Evolutionary conservation across 192 early-diverging fungal genomes (phyloP).

Genomic region (Coemansia biformis): DNA sequence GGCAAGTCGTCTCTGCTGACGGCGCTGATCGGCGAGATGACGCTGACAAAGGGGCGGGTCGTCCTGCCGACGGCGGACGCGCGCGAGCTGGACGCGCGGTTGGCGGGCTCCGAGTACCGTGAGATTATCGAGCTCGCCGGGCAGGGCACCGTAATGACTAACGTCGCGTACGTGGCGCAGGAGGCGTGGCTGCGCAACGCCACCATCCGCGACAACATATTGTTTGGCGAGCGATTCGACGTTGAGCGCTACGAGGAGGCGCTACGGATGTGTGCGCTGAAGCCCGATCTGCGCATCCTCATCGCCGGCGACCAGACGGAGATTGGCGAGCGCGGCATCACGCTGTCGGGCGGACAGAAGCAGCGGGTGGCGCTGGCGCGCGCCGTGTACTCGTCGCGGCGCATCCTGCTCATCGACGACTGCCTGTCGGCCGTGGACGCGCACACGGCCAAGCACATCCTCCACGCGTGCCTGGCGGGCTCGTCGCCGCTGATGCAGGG

Average conservation of each 20-base stretch:
- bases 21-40: conserved; percentile 81
- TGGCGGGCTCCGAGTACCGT: conserved; percentile 6
- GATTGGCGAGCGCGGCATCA: conserved; percentile 87
- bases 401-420: conserved; percentile 76
- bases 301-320: conserved; percentile 85
- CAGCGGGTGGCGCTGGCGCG: conserved; percentile 81
- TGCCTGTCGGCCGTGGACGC: conserved; percentile 93
- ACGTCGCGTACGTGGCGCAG: conserved; percentile 85
- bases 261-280: conserved; percentile 77
- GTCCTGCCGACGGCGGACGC: conserved; percentile 29
- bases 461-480: conserved; percentile 68
- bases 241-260: conserved; percentile 71
- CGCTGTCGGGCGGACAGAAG: conserved; percentile 84
- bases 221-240: conserved; percentile 75
- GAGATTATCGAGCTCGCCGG: conserved; percentile 28
- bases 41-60: conserved; percentile 31
- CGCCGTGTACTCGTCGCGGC: conserved; percentile 69
- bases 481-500: conserved; percentile 60
- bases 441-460: conserved; percentile 84
- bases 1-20: conserved; percentile 83
- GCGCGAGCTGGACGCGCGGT: conserved; percentile 4
- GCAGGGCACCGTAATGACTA: conserved; percentile 42
- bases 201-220: conserved; percentile 77
- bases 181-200: too few species aligned
- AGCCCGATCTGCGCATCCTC: conserved; percentile 78